Conservation (phyloP, 2,329 filamentous ascomycete species). For the Penicillium sp. region DNA sequence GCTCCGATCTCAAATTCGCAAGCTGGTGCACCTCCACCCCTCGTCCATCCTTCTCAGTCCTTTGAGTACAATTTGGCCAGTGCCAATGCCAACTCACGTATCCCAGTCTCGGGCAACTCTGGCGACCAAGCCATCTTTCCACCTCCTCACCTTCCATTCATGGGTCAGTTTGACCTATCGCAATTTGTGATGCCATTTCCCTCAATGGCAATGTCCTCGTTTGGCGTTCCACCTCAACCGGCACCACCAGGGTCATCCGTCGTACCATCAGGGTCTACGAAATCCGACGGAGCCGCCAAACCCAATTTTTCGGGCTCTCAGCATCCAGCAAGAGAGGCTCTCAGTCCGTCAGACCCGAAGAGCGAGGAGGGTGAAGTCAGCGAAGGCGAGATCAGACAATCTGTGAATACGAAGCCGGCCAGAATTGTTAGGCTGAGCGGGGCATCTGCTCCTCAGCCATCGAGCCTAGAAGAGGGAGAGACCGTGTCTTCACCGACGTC, state of each 20-base stretch:
- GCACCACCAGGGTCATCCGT: constrained; percentile 22
- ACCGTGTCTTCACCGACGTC: constrained; percentile 26
- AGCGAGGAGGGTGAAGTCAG: constrained; percentile 78
- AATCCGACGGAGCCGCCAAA: not conserved
- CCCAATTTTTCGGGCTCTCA: constrained; percentile 7
- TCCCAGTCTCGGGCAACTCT: constrained; percentile 36
- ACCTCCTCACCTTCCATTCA: constrained; percentile 37
- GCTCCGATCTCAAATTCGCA: constrained; percentile 32
- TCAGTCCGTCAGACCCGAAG: constrained; percentile 45
- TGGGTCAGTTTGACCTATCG: constrained; percentile 40
- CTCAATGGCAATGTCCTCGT: constrained; percentile 32
- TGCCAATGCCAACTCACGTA: constrained; percentile 34
- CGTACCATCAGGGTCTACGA: constrained; percentile 6
- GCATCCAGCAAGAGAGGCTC: constrained; percentile 24
- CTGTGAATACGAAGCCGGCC: constrained; percentile 1
- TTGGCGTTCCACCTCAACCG: constrained; percentile 30
- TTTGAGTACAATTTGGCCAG: constrained; percentile 30
- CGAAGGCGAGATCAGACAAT: constrained; percentile 60
- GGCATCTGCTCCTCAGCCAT: constrained; percentile 9
- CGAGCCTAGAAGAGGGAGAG: constrained; percentile 34
- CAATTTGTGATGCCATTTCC: constrained; percentile 40
- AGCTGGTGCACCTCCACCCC: constrained; percentile 28
- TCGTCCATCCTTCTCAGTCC: constrained; percentile 16
- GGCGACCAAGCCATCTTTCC: constrained; percentile 29
- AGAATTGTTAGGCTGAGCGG: not conserved